A percentile compares a stretch with the other conserved stretches of the same genome.
These are phyloP conservation scores for Penicillium sp. DNA, from an alignment of 2,329 filamentous ascomycete species.

Conservation along the genomic window DNA sequence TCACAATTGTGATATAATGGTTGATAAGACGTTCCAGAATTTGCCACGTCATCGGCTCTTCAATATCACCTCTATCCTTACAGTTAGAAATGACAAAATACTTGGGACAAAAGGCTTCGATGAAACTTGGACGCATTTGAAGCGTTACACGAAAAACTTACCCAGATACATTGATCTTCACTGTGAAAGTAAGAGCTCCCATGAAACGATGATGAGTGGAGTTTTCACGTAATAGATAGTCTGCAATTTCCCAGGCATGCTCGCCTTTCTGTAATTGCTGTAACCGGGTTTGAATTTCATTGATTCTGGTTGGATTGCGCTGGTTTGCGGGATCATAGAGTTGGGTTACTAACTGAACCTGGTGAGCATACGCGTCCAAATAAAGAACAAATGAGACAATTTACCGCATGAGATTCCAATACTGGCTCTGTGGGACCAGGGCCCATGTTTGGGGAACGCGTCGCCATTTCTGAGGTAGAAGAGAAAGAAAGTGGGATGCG, in stretches of 20 bases:
- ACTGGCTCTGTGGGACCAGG: conserved; percentile 9
- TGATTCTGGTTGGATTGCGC: conserved; percentile 44
- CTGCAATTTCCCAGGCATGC: conserved; percentile 82
- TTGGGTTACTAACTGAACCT: conserved; percentile 39
- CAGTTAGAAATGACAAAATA: background rate
- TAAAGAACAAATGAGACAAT: background rate
- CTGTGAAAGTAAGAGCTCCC: conserved; percentile 85
- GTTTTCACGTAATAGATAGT: conserved; percentile 69
- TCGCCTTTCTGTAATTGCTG: conserved; percentile 76
- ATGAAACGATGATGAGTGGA: conserved; percentile 80
- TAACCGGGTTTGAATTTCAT: conserved; percentile 69
- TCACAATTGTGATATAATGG: conserved; percentile 44
- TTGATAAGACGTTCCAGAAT: conserved; percentile 45
- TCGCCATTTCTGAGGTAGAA: conserved; percentile 10
- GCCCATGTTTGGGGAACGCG: conserved; percentile 8
- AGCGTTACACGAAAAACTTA: conserved; percentile 38
- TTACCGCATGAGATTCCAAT: conserved; percentile 18
- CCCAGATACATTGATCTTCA: conserved; percentile 94
- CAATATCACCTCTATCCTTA: conserved; percentile 36
- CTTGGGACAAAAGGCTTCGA: background rate
- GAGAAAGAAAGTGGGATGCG: conserved; percentile 3
- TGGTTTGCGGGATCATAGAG: conserved; percentile 48
- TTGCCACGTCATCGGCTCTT: conserved; percentile 31
- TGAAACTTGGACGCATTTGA: background rate
- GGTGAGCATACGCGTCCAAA: conserved; percentile 7